Evolutionary conservation across 202 grass and related monocot genomes (phyloP).

Genomic region (Musa balbisiana): DNA sequence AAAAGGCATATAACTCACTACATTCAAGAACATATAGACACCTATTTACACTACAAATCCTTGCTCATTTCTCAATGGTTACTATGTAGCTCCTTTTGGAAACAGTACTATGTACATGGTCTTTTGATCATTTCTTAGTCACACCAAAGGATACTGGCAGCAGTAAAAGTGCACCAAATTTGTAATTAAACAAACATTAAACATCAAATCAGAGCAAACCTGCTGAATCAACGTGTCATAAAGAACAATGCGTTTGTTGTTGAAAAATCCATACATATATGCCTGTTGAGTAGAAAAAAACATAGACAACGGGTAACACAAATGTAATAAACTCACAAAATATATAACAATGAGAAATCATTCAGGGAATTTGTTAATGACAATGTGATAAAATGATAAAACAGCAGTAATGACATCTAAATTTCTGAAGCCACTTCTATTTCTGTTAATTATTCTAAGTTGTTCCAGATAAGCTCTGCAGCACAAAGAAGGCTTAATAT

Average conservation of each 20-base stretch:
- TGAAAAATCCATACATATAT: constrained; percentile 99
- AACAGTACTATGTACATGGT: neutral
- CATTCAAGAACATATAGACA: neutral
- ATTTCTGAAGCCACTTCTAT: neutral
- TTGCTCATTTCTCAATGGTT: neutral
- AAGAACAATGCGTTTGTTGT: constrained; percentile 97
- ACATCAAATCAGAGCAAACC: constrained; percentile 34
- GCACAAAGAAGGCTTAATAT: too few species aligned
- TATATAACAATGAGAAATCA: neutral
- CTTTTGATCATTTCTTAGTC: neutral
- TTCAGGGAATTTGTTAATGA: neutral
- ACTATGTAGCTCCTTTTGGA: neutral
- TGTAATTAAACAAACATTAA: neutral
- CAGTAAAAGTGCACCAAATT: neutral
- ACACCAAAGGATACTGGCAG: neutral
- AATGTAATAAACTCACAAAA: constrained; percentile 1
- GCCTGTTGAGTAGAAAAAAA: constrained; percentile 50
- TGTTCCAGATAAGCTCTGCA: too few species aligned
- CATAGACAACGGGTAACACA: neutral
- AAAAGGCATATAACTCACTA: too few species aligned
- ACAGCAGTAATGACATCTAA: neutral
- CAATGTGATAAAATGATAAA: neutral
- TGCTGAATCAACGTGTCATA: constrained; percentile 99
- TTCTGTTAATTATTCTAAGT: too few species aligned
- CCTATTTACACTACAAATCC: neutral